Conservation (phyloP, 352 stramenopile genomes). For the Globisporangium rhizosaccharum region DNA sequence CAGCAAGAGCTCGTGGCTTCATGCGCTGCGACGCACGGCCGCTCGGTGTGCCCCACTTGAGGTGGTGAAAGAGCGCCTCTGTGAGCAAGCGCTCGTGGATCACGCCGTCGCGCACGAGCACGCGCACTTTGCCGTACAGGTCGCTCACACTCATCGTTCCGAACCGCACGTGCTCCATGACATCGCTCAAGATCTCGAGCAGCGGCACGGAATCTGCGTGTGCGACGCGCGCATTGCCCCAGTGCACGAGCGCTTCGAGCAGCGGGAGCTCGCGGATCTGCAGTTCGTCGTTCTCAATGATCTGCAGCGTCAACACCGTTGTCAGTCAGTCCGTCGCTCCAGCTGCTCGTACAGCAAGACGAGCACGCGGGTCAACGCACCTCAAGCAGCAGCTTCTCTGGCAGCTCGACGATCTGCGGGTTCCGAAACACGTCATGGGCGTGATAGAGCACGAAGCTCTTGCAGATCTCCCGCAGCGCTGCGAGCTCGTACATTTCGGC, state of each 20-base stretch:
- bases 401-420: slow-evolving; percentile 66
- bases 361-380: slow-evolving; percentile 13
- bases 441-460: slow-evolving; percentile 75
- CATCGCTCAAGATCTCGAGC: slow-evolving; percentile 52
- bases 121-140: slow-evolving; percentile 80
- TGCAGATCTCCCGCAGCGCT: slow-evolving; percentile 77
- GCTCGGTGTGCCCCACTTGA: slow-evolving; percentile 78
- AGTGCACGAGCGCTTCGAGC: slow-evolving; percentile 75
- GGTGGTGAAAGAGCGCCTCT: slow-evolving; percentile 80
- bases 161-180: slow-evolving; percentile 84
- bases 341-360: neutral
- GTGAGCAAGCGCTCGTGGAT: slow-evolving; percentile 70
- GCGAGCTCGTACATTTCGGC: slow-evolving; percentile 83
- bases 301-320: slow-evolving; percentile 7
- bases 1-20: slow-evolving; percentile 53
- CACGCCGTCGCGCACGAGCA: slow-evolving; percentile 55
- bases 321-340: neutral
- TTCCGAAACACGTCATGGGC: slow-evolving; percentile 79
- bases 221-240: slow-evolving; percentile 63
- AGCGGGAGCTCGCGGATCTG: slow-evolving; percentile 79
- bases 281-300: slow-evolving; percentile 77
- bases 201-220: slow-evolving; percentile 37
- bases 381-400: slow-evolving; percentile 80
- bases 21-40: slow-evolving; percentile 52
- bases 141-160: slow-evolving; percentile 85